Conservation (phyloP, 345 rosid species). For the Ceriops decandra region DNA sequence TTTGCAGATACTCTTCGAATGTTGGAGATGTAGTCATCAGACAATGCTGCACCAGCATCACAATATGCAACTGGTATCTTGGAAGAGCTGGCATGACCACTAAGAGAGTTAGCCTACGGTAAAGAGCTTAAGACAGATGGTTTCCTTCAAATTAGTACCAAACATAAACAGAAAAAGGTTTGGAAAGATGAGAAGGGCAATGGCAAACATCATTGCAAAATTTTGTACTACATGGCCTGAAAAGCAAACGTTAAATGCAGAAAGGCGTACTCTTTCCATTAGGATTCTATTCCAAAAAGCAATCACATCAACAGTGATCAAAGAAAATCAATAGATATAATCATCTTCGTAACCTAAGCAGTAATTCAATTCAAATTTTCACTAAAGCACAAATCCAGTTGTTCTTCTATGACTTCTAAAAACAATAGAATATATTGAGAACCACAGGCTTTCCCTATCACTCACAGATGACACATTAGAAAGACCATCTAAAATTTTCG, state of each 20-base stretch:
- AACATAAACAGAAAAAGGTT: neutral
- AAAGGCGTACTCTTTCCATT: no score
- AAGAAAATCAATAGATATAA: neutral
- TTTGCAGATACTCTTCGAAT: conserved; percentile 38
- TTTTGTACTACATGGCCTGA: no score
- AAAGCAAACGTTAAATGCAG: no score
- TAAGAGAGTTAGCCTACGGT: neutral
- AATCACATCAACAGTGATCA: neutral
- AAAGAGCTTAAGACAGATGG: neutral
- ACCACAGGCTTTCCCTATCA: no score
- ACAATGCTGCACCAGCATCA: conserved; percentile 68
- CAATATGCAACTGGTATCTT: conserved; percentile 70
- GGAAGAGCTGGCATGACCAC: conserved; percentile 35
- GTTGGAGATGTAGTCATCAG: conserved; percentile 52
- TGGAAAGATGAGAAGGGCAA: neutral
- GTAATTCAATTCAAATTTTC: neutral
- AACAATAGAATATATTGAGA: neutral
- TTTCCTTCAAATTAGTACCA: neutral
- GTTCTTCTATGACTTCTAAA: neutral
- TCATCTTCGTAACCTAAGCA: neutral
- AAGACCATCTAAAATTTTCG: no score
- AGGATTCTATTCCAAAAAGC: no score
- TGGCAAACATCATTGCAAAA: neutral
- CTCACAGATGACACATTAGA: no score
- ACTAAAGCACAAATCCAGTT: neutral